Percentiles rank a stretch among this genome's conserved stretches.
Evolutionary conservation across 2,329 filamentous ascomycete genomes (phyloP).

Genomic region (Pyricularia pennisetigena): DNA sequence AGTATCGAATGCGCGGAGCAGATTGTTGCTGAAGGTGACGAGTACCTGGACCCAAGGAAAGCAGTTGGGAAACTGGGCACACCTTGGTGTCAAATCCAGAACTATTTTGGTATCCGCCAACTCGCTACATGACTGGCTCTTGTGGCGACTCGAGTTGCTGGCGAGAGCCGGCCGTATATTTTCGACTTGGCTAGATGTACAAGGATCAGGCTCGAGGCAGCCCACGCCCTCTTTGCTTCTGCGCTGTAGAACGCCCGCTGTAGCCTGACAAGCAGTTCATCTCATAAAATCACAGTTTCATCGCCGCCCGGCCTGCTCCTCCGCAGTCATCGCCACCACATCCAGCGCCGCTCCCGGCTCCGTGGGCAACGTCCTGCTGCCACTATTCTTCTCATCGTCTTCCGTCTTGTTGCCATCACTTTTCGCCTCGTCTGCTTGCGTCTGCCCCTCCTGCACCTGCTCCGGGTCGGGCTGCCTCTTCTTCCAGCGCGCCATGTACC

Average conservation of each 20-base stretch:
- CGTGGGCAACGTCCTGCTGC: neutral
- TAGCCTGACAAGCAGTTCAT: too few species aligned
- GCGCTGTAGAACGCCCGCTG: too few species aligned
- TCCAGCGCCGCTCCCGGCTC: neutral
- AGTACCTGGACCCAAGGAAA: constrained; percentile 29
- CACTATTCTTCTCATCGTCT: neutral
- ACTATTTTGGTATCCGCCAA: too few species aligned
- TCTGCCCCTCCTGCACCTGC: neutral
- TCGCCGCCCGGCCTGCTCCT: neutral
- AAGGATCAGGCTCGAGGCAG: too few species aligned
- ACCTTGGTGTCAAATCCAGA: too few species aligned
- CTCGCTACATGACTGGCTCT: too few species aligned
- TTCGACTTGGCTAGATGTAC: too few species aligned
- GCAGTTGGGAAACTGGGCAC: constrained; percentile 33
- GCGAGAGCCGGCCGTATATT: too few species aligned
- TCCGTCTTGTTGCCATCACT: neutral
- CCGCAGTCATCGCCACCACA: neutral
- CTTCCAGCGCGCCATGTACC: constrained; percentile 6
- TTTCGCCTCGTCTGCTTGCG: neutral
- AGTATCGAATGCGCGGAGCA: constrained; percentile 18
- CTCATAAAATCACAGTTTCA: neutral
- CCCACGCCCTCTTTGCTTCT: too few species aligned
- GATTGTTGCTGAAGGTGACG: constrained; percentile 30
- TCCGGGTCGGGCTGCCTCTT: constrained; percentile 1
- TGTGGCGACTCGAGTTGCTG: too few species aligned